A percentile compares a stretch with the other conserved stretches of the same genome.
phyloP scores from a whole-genome alignment of 2,329 filamentous ascomycete species.

The Alternaria atra region DNA sequence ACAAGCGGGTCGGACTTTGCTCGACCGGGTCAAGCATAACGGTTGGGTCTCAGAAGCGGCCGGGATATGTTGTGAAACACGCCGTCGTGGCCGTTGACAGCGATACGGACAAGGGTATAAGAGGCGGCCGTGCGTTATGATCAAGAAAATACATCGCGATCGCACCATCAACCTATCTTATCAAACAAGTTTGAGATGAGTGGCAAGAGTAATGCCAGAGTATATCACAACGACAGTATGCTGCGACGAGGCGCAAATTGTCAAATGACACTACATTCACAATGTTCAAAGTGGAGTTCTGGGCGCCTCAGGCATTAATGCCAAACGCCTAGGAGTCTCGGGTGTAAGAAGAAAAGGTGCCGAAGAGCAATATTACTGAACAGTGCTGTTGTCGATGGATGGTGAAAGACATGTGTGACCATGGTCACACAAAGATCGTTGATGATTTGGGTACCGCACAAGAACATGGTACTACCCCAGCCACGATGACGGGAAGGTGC shows the following conservation, averaged over 20 bases:
- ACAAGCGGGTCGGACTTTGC: slow-evolving; percentile 7
- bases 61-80: slow-evolving; percentile 38
- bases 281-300: not conserved
- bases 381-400: not conserved
- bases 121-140: slow-evolving; percentile 31
- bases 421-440: slow-evolving; percentile 12
- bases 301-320: slow-evolving; percentile 29
- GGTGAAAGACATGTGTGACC: not conserved
- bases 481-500: slow-evolving; percentile 35
- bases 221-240: not conserved
- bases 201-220: not conserved
- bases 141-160: slow-evolving; percentile 8
- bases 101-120: slow-evolving; percentile 23
- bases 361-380: slow-evolving; percentile 6
- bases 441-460: slow-evolving; percentile 13
- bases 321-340: slow-evolving; percentile 46
- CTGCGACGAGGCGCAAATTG: slow-evolving; percentile 4
- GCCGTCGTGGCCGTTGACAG: slow-evolving; percentile 22
- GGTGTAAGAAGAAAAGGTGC: slow-evolving; percentile 16
- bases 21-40: slow-evolving; percentile 12
- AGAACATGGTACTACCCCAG: slow-evolving; percentile 38
- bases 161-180: not conserved
- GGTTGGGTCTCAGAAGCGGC: slow-evolving; percentile 22
- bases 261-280: not conserved
- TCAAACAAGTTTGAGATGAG: not conserved